Conservation (phyloP, 2,329 filamentous ascomycete genomes). For the Aspergillus niger region DNA sequence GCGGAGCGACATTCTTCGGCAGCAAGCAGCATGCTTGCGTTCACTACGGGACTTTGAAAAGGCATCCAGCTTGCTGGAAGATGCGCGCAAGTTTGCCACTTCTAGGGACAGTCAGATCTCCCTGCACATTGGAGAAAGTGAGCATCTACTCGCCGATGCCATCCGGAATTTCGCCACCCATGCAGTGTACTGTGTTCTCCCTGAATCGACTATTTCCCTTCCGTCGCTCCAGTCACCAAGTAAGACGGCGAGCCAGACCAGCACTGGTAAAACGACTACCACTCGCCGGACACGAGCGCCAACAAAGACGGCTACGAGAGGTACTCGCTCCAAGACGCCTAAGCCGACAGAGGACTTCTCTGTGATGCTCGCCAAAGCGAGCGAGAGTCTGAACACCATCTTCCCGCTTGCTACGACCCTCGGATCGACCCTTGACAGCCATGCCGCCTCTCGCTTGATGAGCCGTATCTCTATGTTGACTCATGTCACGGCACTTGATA, state of each 20-base stretch:
- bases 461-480: slow-evolving; percentile 46
- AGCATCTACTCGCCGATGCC: slow-evolving; percentile 42
- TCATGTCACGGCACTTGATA: slow-evolving; percentile 41
- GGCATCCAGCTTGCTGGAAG: slow-evolving; percentile 57
- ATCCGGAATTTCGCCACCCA: slow-evolving; percentile 66
- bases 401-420: slow-evolving; percentile 36
- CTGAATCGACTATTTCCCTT: slow-evolving; percentile 89
- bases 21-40: slow-evolving; percentile 53
- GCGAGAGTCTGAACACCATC: slow-evolving; percentile 35
- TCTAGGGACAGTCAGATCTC: slow-evolving; percentile 65
- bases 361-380: slow-evolving; percentile 40
- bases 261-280: slow-evolving; percentile 29
- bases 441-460: slow-evolving; percentile 41
- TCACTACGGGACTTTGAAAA: slow-evolving; percentile 56
- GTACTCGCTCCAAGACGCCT: slow-evolving; percentile 29
- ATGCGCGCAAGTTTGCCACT: slow-evolving; percentile 35
- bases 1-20: slow-evolving; percentile 52
- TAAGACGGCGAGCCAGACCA: slow-evolving; percentile 40
- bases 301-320: slow-evolving; percentile 28
- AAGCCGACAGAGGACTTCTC: slow-evolving; percentile 40
- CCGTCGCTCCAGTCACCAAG: slow-evolving; percentile 61
- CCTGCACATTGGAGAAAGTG: slow-evolving; percentile 39
- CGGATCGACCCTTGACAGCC: slow-evolving; percentile 44
- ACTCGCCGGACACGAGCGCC: slow-evolving; percentile 31
- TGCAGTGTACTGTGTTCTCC: slow-evolving; percentile 83